These are phyloP conservation scores for Sclerotinia sclerotiorum DNA, from an alignment of 2,329 filamentous ascomycete species.

Conservation along the genomic window DNA sequence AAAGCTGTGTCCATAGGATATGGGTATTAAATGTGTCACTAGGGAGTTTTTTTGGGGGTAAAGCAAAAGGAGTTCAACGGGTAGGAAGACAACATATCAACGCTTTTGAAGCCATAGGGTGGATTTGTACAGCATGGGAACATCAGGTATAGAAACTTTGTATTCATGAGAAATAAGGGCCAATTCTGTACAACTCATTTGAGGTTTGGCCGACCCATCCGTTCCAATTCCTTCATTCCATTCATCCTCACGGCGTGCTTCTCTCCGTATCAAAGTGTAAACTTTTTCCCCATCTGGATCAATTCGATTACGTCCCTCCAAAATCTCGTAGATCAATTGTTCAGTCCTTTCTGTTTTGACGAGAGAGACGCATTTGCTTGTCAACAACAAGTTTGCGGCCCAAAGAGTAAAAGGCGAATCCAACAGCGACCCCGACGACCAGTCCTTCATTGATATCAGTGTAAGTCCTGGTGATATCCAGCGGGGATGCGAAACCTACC, in stretches of 20 bases:
- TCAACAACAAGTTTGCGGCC: conserved; percentile 80
- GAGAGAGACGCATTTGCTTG: conserved; percentile 85
- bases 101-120: background rate
- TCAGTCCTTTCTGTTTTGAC: conserved; percentile 53
- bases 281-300: conserved; percentile 23
- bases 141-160: conserved; percentile 23
- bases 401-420: conserved; percentile 80
- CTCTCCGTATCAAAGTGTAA: background rate
- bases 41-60: conserved; percentile 29
- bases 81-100: conserved; percentile 2
- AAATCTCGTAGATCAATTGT: conserved; percentile 18
- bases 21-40: conserved; percentile 24
- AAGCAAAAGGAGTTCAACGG: conserved; percentile 24
- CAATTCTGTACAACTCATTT: conserved; percentile 24
- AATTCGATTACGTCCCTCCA: conserved; percentile 7
- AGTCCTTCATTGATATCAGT: conserved; percentile 52
- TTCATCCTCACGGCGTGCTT: conserved; percentile 9
- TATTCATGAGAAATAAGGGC: conserved; percentile 31
- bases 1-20: background rate
- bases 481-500: conserved; percentile 57
- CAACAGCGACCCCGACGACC: conserved; percentile 82
- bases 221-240: conserved; percentile 18
- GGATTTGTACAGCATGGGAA: conserved; percentile 2
- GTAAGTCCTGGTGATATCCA: conserved; percentile 23
- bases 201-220: conserved; percentile 15